These are phyloP conservation scores for Chaetomium tenue DNA, from an alignment of 495 filamentous ascomycete species.

Conservation along the genomic window DNA sequence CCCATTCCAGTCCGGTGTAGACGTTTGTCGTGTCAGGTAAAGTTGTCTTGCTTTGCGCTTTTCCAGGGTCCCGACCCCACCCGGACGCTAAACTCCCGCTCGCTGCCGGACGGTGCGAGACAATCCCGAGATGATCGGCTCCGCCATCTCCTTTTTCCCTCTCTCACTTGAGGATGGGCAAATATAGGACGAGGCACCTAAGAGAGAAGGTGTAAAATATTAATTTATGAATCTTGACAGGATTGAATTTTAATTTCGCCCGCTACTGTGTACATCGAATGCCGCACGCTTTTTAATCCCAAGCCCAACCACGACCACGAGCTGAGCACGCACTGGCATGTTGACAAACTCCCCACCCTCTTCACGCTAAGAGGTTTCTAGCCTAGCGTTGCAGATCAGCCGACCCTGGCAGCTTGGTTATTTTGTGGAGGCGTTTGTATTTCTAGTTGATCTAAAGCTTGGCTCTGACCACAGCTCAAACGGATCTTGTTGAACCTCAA, in stretches of 20 bases:
- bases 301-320: not conserved
- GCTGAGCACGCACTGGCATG: no score
- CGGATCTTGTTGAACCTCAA: no score
- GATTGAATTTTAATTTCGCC: not conserved
- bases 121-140: constrained; percentile 3
- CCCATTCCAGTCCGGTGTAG: not conserved
- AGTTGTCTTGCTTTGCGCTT: not conserved
- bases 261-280: no score
- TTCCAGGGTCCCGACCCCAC: not conserved
- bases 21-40: not conserved
- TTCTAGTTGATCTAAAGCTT: not conserved
- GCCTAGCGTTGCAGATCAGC: constrained; percentile 16
- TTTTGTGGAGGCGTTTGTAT: not conserved
- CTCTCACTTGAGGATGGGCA: not conserved
- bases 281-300: no score
- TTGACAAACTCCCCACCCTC: not conserved
- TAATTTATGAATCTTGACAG: not conserved
- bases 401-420: not conserved
- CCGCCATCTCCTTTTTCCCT: not conserved
- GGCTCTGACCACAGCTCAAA: not conserved
- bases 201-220: not conserved
- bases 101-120: constrained; percentile 12
- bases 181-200: not conserved
- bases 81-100: not conserved
- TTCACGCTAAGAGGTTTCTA: not conserved